Percentiles rank a stretch among this genome's conserved stretches.
Evolutionary conservation across 2,329 filamentous ascomycete species (phyloP).

Genomic region (Fusarium vanettenii): DNA sequence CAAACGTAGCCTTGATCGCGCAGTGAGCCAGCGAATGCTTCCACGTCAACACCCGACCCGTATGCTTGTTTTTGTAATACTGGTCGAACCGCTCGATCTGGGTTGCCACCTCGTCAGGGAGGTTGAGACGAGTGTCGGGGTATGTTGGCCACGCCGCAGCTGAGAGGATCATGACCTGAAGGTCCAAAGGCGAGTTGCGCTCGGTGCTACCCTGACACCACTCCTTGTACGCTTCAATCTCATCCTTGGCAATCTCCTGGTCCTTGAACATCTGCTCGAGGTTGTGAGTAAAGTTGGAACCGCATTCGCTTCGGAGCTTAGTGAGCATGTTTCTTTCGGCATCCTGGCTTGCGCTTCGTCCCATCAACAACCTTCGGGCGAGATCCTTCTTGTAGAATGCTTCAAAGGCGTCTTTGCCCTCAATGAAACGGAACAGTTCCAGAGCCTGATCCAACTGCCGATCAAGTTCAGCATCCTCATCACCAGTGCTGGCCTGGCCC

Average conservation of each 20-base stretch:
- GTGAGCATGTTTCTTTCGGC: constrained; percentile 96
- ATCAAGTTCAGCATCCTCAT: constrained; percentile 93
- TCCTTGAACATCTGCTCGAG: constrained; percentile 99
- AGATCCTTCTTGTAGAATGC: constrained; percentile 99
- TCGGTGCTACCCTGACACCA: constrained; percentile 66
- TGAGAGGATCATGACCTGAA: constrained; percentile 91
- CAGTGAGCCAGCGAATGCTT: constrained; percentile 95
- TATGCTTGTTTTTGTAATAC: constrained; percentile 92
- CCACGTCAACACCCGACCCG: constrained; percentile 87
- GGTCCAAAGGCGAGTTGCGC: constrained; percentile 63
- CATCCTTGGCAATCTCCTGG: constrained; percentile 90
- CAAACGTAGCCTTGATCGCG: constrained; percentile 83
- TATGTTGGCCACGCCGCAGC: constrained; percentile 94
- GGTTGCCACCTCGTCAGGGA: constrained; percentile 80
- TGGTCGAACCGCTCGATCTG: constrained; percentile 84
- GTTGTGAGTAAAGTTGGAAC: constrained; percentile 94
- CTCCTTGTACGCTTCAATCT: constrained; percentile 88
- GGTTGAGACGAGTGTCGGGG: constrained; percentile 75
- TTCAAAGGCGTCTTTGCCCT: constrained; percentile 97
- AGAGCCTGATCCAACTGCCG: constrained; percentile 91
- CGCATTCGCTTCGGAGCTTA: constrained; percentile 92
- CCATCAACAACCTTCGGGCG: constrained; percentile 89
- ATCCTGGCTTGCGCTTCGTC: constrained; percentile 91
- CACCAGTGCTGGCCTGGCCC: constrained; percentile 75
- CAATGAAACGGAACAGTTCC: constrained; percentile 95